Evolutionary conservation across 192 early-diverging fungal species (phyloP), one percentile per base, ranked within the genome.

Genomic region (Backusella liffmaniae): DNA sequence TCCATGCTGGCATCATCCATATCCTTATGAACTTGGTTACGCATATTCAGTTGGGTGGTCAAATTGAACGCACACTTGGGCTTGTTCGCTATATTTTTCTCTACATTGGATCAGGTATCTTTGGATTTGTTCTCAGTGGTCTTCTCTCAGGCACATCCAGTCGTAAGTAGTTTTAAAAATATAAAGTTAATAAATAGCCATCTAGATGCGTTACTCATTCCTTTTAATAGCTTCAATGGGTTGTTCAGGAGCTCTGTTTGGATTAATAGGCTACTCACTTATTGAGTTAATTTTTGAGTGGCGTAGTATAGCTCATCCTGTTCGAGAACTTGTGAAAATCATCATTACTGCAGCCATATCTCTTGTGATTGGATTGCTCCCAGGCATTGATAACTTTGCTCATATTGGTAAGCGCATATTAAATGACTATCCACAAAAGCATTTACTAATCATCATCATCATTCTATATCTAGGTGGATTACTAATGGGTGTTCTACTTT

Each of bases 1-100:
- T 97, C 59, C 95, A 97, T 80, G 94, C 86, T 39, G 95, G 95
- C 34, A 72, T 95, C 3, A 36, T 96, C 1, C 95, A 97, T 81
- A 80, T 94, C 23, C 12, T 90, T 0, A 83, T 97, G 78, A 97
- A 97, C 79, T 73, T 95, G 77, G 10, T 85, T 9, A 90, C 91
- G 53, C 95, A 97, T 72, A 59, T 93, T 70, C 80, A 86, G 36
- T 85, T 89, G 9, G 95, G 94, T 8, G 87, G 87, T 7, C 83
- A 91, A 67, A 79, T 97, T 59, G 95, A 97, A 79, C 76, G 82
- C 36, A 91, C 94, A 66, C 87, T 94, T 79, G 95, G 95, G 4
- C 88, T 85, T 77, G 90, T 83, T 85, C 83, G 95, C 29, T 88
- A 92, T 76, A 88, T 85, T 15, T 81, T 73, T 36, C 59, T 81